Evolutionary conservation across 106 monocot species (phyloP).

Genomic region (Posidonia australis): DNA sequence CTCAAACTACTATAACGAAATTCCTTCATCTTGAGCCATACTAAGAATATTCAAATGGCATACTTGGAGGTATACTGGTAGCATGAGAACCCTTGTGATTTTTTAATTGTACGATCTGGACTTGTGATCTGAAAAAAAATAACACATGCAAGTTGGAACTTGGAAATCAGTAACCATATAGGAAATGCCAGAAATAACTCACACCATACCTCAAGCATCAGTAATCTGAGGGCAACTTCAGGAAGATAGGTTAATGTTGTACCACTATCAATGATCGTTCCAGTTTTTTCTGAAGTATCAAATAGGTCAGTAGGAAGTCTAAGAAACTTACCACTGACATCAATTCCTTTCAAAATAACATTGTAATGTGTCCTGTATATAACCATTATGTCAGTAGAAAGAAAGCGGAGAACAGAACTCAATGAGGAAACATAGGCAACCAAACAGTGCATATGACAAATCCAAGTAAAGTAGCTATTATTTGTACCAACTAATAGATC

Average conservation of each 20-base stretch:
- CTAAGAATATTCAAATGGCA: neutral
- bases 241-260: conserved; percentile 95
- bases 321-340: conserved; percentile 52
- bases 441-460: too few species aligned
- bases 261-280: conserved; percentile 94
- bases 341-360: conserved; percentile 77
- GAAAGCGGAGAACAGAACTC: too few species aligned
- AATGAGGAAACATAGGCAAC: too few species aligned
- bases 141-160: neutral
- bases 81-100: conserved; percentile 10
- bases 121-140: conserved; percentile 5
- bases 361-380: conserved; percentile 77
- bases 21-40: neutral
- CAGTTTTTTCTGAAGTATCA: conserved; percentile 51
- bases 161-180: neutral
- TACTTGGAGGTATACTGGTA: conserved; percentile 8
- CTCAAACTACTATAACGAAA: neutral
- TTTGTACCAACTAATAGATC: too few species aligned
- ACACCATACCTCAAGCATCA: conserved; percentile 47
- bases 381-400: neutral
- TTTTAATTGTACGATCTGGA: neutral
- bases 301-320: conserved; percentile 62
- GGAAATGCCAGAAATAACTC: neutral
- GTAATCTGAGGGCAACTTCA: conserved; percentile 43
- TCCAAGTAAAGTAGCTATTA: too few species aligned